Evolutionary conservation across 169 alveolate species (phyloP), one percentile per base, ranked within the genome.

Genomic region (Plasmodium coatneyi): DNA sequence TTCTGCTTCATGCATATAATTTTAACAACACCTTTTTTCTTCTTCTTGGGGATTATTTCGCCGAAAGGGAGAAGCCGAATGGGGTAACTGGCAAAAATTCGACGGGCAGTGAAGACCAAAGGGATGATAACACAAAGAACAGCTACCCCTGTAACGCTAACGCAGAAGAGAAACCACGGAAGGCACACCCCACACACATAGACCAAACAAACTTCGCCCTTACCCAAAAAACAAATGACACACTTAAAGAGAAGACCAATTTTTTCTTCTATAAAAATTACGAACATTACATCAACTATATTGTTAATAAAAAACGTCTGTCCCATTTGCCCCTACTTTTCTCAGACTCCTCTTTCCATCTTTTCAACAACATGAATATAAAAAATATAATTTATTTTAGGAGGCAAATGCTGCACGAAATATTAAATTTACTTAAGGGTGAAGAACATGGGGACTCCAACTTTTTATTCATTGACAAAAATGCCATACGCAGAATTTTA

Each of bases 221-320:
- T 14, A 46, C 32, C 32, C 28, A 82, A 60, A 60, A 25, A 36
- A 54, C 92, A 82, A 60, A 82, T 16, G 43, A 82, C 25, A 19
- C 16, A 54, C 79, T 82, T 54, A 36, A 70, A 89, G 76, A 89
- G 71, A 39, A 79, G 32, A 66, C 71, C 46, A 19, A n/a, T 22
- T 89, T 89, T 70, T 89, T 89, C 54, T 89, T 89, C 39, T 89
- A 56, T 89, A 80, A 89, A 60, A 79, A 89, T 80, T 89, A 89
- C 72, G 91, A 89, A 56, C 71, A 60, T 89, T 89, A 89, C 46
- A 52, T 89, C 36, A 46, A 89, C 71, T 89, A 89, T 46, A 89
- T 89, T 89, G 80, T 72, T 46, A 56, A 89, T 34, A 89, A 79
- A 16, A 66, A 43, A 7, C n/a, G 19, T 3, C 71, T 89, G 71